Conservation (phyloP, 805 yeast genomes). For the Priceomyces medius region DNA sequence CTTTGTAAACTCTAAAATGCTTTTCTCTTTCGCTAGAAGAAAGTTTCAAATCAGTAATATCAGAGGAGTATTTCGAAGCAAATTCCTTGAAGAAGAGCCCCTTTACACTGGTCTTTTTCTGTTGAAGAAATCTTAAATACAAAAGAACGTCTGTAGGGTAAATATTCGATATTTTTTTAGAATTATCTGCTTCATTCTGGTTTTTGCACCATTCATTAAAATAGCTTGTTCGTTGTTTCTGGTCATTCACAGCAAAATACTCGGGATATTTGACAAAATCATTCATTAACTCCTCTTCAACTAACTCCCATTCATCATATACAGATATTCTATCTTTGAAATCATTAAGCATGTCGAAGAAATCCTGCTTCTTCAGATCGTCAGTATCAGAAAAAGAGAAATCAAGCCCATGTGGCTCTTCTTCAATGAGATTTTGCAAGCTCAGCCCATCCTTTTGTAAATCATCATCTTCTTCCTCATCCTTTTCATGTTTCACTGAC, state of each 20-base stretch:
- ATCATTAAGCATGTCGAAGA: conserved; percentile 25
- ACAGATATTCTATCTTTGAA: conserved; percentile 24
- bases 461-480: conserved; percentile 4
- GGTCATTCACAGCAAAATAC: conserved; percentile 23
- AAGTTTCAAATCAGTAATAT: conserved; percentile 13
- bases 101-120: conserved; percentile 27
- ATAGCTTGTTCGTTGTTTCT: conserved; percentile 18
- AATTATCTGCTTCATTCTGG: conserved; percentile 6
- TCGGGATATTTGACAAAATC: conserved; percentile 28
- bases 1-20: conserved; percentile 26
- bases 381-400: conserved; percentile 8
- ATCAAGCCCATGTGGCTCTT: conserved; percentile 8
- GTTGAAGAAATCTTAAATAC: conserved; percentile 27
- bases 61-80: conserved; percentile 14
- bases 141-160: conserved; percentile 24
- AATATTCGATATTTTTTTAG: background rate
- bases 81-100: conserved; percentile 28
- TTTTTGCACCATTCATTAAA: conserved; percentile 26
- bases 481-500: no score
- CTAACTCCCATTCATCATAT: conserved; percentile 38
- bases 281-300: conserved; percentile 34
- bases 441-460: background rate
- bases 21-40: conserved; percentile 20
- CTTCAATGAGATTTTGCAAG: conserved; percentile 3
- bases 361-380: conserved; percentile 14